Evolutionary conservation across 805 yeast species (phyloP).

Genomic region (Suhomyces sp.): DNA sequence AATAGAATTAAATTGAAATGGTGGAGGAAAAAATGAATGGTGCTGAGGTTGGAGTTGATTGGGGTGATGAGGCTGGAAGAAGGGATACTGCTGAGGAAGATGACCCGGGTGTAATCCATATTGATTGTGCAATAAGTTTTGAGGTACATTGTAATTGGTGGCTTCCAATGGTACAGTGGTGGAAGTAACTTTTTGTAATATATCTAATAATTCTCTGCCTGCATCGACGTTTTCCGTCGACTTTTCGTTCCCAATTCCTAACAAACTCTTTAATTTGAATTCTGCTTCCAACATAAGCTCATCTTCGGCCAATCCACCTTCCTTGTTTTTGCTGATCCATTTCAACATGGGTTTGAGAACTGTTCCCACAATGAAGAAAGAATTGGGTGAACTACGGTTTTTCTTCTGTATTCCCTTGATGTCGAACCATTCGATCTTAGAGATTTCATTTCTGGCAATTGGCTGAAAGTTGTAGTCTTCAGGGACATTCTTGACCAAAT

Average conservation of each 20-base stretch:
- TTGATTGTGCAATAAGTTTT: slow-evolving; percentile 24
- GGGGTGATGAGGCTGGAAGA: slow-evolving; percentile 5
- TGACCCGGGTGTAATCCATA: slow-evolving; percentile 10
- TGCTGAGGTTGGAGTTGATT: slow-evolving; percentile 6
- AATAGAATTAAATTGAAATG: slow-evolving; percentile 1
- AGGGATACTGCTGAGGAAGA: slow-evolving; percentile 9
- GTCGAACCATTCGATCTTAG: slow-evolving; percentile 76
- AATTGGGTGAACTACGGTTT: slow-evolving; percentile 35
- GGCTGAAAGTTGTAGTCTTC: slow-evolving; percentile 77
- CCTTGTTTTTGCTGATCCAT: slow-evolving; percentile 57
- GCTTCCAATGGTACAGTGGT: slow-evolving; percentile 1
- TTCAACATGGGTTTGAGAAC: slow-evolving; percentile 50
- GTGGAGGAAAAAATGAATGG: slow-evolving; percentile 1
- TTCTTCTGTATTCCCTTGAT: slow-evolving; percentile 45
- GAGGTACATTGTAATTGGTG: slow-evolving; percentile 26
- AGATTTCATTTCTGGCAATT: slow-evolving; percentile 82
- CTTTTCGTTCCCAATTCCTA: slow-evolving; percentile 51
- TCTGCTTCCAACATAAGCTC: slow-evolving; percentile 66
- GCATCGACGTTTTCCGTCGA: slow-evolving; percentile 50
- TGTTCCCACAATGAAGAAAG: slow-evolving; percentile 47
- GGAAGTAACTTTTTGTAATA: slow-evolving; percentile 44
- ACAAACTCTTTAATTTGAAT: slow-evolving; percentile 56
- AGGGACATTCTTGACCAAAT: slow-evolving; percentile 73
- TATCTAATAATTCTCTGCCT: slow-evolving; percentile 71
- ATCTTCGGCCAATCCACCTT: slow-evolving; percentile 47